Evolutionary conservation across 805 yeast genomes (phyloP).

Genomic region (Saturnispora galanensis): DNA sequence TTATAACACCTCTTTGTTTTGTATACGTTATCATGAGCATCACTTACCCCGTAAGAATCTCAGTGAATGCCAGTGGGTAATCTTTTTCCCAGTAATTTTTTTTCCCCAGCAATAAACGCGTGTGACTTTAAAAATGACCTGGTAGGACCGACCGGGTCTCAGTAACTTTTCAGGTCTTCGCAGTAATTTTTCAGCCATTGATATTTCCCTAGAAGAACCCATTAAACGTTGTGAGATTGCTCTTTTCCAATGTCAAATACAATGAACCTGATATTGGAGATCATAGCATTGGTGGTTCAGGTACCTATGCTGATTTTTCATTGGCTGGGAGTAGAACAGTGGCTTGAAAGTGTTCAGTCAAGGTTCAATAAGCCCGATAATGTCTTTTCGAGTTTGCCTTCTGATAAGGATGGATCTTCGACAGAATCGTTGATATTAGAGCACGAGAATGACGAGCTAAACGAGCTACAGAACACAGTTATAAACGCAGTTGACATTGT

Average conservation of each 20-base stretch:
- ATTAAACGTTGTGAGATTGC: too few species aligned
- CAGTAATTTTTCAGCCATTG: too few species aligned
- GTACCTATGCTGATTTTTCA: constrained; percentile 18
- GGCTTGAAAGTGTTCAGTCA: constrained; percentile 11
- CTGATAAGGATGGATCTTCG: not conserved
- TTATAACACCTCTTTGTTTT: not conserved
- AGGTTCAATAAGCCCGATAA: constrained; percentile 18
- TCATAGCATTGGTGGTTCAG: constrained; percentile 14
- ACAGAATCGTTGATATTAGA: too few species aligned
- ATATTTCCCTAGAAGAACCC: too few species aligned
- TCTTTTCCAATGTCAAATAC: not conserved
- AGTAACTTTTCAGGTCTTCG: too few species aligned
- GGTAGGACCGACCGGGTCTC: too few species aligned
- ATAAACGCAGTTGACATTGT: constrained; percentile 24
- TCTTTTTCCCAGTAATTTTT: too few species aligned
- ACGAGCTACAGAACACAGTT: constrained; percentile 13
- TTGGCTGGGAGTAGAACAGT: constrained; percentile 16
- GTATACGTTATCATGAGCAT: constrained; percentile 1
- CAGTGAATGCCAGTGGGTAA: too few species aligned
- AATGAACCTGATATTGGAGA: not conserved
- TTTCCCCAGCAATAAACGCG: too few species aligned
- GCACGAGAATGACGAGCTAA: not conserved
- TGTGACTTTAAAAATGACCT: too few species aligned
- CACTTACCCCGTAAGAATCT: too few species aligned
- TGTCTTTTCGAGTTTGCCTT: constrained; percentile 5